These are phyloP conservation scores for Cordyceps farinosa DNA, from an alignment of 2,329 filamentous ascomycete species.

Conservation along the genomic window DNA sequence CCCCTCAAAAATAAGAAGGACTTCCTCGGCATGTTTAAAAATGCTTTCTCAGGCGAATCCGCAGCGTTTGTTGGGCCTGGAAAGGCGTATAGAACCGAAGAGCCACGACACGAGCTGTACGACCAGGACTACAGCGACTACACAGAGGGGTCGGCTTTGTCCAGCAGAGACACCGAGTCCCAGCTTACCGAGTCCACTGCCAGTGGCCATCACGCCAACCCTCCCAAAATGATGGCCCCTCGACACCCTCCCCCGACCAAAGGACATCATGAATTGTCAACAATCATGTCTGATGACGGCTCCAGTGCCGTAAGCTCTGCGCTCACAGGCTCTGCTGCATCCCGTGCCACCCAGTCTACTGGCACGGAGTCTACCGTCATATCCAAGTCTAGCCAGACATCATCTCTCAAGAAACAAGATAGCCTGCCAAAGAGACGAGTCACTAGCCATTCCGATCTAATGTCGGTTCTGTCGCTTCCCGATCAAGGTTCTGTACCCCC, in stretches of 20 bases:
- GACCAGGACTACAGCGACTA: constrained; percentile 26
- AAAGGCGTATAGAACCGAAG: constrained; percentile 46
- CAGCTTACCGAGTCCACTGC: constrained; percentile 15
- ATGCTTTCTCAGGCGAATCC: constrained; percentile 62
- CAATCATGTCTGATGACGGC: constrained; percentile 52
- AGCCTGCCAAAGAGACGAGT: constrained; percentile 67
- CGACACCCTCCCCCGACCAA: constrained; percentile 48
- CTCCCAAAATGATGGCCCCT: constrained; percentile 31
- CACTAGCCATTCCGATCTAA: constrained; percentile 88
- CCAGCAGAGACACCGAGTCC: constrained; percentile 16
- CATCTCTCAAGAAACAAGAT: constrained; percentile 38
- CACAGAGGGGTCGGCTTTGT: constrained; percentile 22
- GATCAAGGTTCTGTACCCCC: constrained; percentile 53
- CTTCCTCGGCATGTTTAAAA: constrained; percentile 56
- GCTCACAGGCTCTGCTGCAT: constrained; percentile 42
- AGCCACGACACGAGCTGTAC: constrained; percentile 34
- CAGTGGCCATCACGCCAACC: neutral
- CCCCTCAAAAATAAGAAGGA: constrained; percentile 50
- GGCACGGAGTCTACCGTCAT: constrained; percentile 51
- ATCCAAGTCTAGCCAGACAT: constrained; percentile 45
- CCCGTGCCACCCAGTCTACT: constrained; percentile 45
- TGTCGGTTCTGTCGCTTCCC: constrained; percentile 82
- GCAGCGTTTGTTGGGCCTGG: constrained; percentile 43
- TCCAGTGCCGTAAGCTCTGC: constrained; percentile 35
- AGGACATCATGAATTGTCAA: constrained; percentile 54